Conservation (phyloP, 2,329 filamentous ascomycete species). For the Venturia pyrina region DNA sequence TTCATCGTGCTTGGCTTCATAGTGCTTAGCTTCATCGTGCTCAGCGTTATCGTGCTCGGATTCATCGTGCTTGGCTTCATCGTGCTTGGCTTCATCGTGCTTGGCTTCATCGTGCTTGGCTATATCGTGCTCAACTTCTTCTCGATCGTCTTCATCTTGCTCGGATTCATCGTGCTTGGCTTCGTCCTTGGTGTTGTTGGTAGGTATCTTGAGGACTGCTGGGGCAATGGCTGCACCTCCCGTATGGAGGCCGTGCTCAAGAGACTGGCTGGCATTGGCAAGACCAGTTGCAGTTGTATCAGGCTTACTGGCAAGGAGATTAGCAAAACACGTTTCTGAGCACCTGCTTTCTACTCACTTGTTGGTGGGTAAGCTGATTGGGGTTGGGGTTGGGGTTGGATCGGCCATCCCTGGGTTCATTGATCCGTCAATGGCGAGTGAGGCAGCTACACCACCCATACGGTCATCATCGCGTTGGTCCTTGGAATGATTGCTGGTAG, state of each 20-base stretch:
- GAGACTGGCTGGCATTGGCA: background rate
- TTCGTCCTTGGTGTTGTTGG: background rate
- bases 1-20: too few species aligned
- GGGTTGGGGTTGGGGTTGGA: background rate
- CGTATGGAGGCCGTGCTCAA: background rate
- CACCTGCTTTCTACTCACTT: background rate
- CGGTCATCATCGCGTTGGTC: background rate
- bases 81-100: too few species aligned
- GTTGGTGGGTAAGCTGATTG: background rate
- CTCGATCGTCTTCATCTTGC: too few species aligned
- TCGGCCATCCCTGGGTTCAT: background rate
- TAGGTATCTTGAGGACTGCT: background rate
- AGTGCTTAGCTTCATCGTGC: too few species aligned
- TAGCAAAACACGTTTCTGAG: background rate
- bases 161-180: background rate
- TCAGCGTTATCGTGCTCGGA: too few species aligned
- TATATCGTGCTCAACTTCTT: too few species aligned
- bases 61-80: too few species aligned
- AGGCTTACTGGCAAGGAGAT: background rate
- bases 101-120: too few species aligned
- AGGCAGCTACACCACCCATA: background rate
- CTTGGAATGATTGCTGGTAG: slow-evolving; percentile 18
- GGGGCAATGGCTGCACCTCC: background rate
- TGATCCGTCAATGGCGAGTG: background rate
- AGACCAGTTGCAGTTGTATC: background rate